These are phyloP conservation scores for Paecilomyces niveus DNA, from an alignment of 2,329 filamentous ascomycete genomes.

Conservation along the genomic window DNA sequence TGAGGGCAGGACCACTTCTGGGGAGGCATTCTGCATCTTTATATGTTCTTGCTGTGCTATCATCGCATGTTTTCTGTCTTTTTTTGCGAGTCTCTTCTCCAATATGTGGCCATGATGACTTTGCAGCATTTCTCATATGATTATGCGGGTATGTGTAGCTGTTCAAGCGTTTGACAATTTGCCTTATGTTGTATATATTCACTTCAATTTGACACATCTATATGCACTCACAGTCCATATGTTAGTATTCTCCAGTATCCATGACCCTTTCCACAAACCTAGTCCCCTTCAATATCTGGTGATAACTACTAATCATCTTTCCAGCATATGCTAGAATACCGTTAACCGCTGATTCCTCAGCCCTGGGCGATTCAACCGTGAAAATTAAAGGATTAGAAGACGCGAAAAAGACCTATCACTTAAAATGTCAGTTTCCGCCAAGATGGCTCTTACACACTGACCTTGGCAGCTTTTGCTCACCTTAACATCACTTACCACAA, in stretches of 20 bases:
- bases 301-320: no score
- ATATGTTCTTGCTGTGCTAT: not conserved
- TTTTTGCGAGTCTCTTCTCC: not conserved
- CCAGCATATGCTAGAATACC: no score
- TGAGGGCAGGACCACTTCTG: not conserved
- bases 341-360: no score
- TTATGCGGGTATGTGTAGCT: slow-evolving; percentile 8
- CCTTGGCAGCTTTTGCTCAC: not conserved
- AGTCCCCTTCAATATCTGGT: no score
- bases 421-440: not conserved
- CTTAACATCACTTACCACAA: not conserved
- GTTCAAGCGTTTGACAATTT: slow-evolving; percentile 13
- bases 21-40: not conserved
- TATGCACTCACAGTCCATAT: not conserved
- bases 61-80: not conserved
- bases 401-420: not conserved
- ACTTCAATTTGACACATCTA: slow-evolving; percentile 1
- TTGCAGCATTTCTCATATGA: slow-evolving; percentile 11
- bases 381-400: not conserved
- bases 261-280: not conserved
- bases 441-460: not conserved
- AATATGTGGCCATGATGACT: slow-evolving; percentile 2
- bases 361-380: no score
- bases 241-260: not conserved
- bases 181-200: slow-evolving; percentile 12